phyloP scores from a whole-genome alignment of 495 filamentous ascomycete genomes.

The Neurospora tetraspora region DNA sequence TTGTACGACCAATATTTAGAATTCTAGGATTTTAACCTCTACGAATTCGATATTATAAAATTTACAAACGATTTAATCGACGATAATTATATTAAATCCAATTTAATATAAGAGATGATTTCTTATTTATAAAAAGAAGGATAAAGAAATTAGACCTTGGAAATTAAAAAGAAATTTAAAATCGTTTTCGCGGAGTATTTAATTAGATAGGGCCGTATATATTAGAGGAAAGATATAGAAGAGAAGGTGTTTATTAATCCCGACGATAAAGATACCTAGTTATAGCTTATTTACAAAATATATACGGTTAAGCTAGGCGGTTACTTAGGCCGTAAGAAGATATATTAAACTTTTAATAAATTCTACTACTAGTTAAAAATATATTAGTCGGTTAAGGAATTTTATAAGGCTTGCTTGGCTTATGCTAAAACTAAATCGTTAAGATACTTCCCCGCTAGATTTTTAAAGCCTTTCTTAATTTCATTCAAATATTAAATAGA shows the following conservation, averaged over 20 bases:
- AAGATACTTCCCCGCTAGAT: accelerated
- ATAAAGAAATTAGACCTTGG: accelerated
- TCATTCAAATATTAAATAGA: no score
- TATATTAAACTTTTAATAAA: background rate
- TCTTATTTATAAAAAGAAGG: background rate
- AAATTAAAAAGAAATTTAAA: background rate
- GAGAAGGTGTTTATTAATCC: background rate
- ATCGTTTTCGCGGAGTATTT: background rate
- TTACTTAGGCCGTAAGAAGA: accelerated
- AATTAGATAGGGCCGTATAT: background rate
- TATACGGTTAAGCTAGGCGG: background rate
- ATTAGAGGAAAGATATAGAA: background rate
- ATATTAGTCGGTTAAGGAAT: background rate
- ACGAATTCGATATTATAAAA: no score
- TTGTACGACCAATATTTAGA: no score
- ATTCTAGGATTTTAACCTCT: no score
- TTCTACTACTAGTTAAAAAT: background rate
- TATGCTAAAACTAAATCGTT: background rate
- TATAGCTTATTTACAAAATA: background rate
- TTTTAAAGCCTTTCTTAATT: background rate
- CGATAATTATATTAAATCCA: no score
- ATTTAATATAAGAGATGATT: no score
- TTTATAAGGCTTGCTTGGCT: background rate
- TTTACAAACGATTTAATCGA: no score
- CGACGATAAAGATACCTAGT: background rate